Evolutionary conservation across 371 early-diverging fungal species (phyloP).

Genomic region (Coemansia sp.): DNA sequence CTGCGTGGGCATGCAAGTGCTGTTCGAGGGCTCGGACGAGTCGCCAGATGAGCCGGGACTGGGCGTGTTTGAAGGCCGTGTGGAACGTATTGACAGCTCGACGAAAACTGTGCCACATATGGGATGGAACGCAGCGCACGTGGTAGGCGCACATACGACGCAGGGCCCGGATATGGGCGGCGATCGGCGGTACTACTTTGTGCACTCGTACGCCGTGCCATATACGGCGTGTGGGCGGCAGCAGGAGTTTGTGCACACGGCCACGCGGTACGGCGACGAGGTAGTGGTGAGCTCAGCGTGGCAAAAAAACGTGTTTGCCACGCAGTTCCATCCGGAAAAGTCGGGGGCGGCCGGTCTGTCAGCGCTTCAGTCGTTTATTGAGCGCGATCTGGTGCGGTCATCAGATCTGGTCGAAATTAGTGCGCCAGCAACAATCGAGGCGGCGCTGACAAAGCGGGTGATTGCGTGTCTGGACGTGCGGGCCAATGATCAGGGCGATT

Average conservation of each 20-base stretch:
- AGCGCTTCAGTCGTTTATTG: constrained; percentile 78
- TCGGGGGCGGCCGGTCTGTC: constrained; percentile 85
- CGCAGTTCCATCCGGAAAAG: constrained; percentile 98
- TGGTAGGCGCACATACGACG: neutral
- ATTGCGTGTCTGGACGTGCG: constrained; percentile 97
- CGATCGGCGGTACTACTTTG: constrained; percentile 83
- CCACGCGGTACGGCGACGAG: constrained; percentile 86
- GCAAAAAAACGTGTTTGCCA: constrained; percentile 85
- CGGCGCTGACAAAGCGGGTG: constrained; percentile 81
- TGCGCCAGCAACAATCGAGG: constrained; percentile 47
- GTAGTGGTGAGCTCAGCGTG: constrained; percentile 79
- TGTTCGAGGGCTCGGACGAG: constrained; percentile 91
- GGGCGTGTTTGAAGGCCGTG: constrained; percentile 76
- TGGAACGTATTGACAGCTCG: constrained; percentile 63
- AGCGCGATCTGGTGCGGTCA: constrained; percentile 52
- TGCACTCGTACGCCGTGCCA: constrained; percentile 90
- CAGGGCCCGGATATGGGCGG: constrained; percentile 47
- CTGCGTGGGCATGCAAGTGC: constrained; percentile 96
- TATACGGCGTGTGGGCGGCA: constrained; percentile 53
- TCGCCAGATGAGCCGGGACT: constrained; percentile 77
- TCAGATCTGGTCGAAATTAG: constrained; percentile 39
- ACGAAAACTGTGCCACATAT: constrained; percentile 93
- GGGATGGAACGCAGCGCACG: constrained; percentile 88
- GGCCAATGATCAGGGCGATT: constrained; percentile 90
- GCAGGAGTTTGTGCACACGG: constrained; percentile 56